Evolutionary conservation across 2,329 filamentous ascomycete species (phyloP).

Genomic region (Venturia pyrina): DNA sequence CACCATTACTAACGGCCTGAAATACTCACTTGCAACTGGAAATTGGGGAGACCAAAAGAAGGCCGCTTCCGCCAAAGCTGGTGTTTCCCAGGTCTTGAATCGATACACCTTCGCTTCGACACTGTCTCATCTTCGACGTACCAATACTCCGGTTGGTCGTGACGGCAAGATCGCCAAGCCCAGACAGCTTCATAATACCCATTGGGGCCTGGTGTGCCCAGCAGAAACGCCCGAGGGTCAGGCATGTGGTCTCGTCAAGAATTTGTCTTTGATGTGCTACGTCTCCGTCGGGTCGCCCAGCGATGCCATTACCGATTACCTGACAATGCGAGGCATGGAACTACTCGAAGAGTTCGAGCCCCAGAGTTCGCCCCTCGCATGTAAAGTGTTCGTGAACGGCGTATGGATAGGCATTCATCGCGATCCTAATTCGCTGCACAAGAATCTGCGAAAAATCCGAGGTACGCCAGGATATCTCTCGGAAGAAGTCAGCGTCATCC

Average conservation of each 20-base stretch:
- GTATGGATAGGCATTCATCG: slow-evolving; percentile 95
- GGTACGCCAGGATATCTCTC: slow-evolving; percentile 68
- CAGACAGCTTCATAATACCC: slow-evolving; percentile 94
- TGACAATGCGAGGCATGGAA: slow-evolving; percentile 94
- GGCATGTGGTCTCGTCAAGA: slow-evolving; percentile 96
- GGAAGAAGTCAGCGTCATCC: slow-evolving; percentile 86
- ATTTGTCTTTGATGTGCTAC: slow-evolving; percentile 94
- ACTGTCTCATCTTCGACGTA: slow-evolving; percentile 89
- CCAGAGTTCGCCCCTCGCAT: slow-evolving; percentile 68
- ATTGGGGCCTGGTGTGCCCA: slow-evolving; percentile 95
- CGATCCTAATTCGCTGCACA: slow-evolving; percentile 76
- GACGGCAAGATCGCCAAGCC: slow-evolving; percentile 98
- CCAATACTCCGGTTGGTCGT: slow-evolving; percentile 93
- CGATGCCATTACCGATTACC: slow-evolving; percentile 85
- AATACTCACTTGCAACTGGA: slow-evolving; percentile 93
- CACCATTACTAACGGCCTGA: slow-evolving; percentile 85
- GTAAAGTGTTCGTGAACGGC: slow-evolving; percentile 96
- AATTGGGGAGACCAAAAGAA: slow-evolving; percentile 99
- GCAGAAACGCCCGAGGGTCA: slow-evolving; percentile 97
- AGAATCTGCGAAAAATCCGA: slow-evolving; percentile 65
- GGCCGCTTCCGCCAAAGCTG: slow-evolving; percentile 84
- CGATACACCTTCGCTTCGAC: slow-evolving; percentile 96
- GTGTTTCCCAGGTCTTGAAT: slow-evolving; percentile 96
- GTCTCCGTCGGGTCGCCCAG: slow-evolving; percentile 91
- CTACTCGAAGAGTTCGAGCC: slow-evolving; percentile 80